Percentiles rank a stretch among this genome's conserved stretches.
phyloP scores from a whole-genome alignment of 1,284 basidiomycete genomes.

The Ceratobasidium sp. region DNA sequence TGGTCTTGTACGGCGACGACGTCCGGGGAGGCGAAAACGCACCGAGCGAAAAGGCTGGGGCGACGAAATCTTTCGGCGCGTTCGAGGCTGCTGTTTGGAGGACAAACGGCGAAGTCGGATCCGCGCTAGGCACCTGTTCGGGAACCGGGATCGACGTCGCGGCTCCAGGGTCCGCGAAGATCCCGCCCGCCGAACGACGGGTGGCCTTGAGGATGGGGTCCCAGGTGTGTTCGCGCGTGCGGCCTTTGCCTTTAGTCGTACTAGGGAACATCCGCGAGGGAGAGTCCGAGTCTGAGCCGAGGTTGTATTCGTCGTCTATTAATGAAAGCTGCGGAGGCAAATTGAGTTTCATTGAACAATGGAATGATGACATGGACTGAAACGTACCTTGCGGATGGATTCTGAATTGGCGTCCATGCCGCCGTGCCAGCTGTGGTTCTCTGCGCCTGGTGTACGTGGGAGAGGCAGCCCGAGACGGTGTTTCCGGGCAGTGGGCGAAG shows the following conservation, averaged over 20 bases:
- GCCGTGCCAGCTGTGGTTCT: conserved; percentile 41
- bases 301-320: conserved; percentile 43
- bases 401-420: conserved; percentile 37
- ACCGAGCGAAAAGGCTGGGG: conserved; percentile 21
- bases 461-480: conserved; percentile 20
- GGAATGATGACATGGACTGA: background rate
- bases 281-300: conserved; percentile 35
- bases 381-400: conserved; percentile 33
- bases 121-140: conserved; percentile 37
- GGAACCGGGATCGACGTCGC: conserved; percentile 26
- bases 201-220: conserved; percentile 29
- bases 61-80: conserved; percentile 29
- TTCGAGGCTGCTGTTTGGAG: conserved; percentile 16
- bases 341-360: conserved; percentile 5
- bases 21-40: conserved; percentile 35
- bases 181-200: conserved; percentile 14
- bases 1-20: conserved; percentile 34
- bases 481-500: conserved; percentile 30
- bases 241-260: conserved; percentile 26
- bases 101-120: conserved; percentile 35
- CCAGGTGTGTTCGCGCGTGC: conserved; percentile 17
- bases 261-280: conserved; percentile 25
- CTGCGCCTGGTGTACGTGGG: conserved; percentile 25
- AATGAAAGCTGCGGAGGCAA: conserved; percentile 26
- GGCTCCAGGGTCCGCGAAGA: conserved; percentile 36